Base-by-base conservation (phyloP, 2,329 filamentous ascomycete genomes). In the Colletotrichum viniferum region DNA sequence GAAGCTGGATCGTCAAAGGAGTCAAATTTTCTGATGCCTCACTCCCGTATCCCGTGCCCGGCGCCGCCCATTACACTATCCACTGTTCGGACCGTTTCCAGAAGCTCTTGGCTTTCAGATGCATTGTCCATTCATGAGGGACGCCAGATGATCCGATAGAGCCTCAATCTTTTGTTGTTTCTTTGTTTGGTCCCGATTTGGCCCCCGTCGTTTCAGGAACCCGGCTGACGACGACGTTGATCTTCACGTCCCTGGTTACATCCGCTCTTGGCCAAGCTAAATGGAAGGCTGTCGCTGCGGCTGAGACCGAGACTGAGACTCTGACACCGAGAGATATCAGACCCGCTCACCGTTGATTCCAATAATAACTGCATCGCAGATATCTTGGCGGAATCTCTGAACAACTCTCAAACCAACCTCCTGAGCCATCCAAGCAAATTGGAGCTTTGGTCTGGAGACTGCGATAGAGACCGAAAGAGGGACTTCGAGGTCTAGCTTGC, bases 1-100 rank as follows among this genome's bases (percentile, higher is more conserved):
- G 34, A 18, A 38, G 63, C 62, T 62, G 36, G 62, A 75, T 75
- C 73, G 43, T 67, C 63, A 65, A 71, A 65, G 58, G 60, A 71
- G 26, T 70, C 71, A 73, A 75, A 75, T 73, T 73, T 75, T 75
- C 69, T 75, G 58, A 67, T 73, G 69, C 73, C 26, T 73, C 69
- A 75, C 28, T 36, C 21, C 63, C 56, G 58, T 69, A 10, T 52
- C 43, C 43, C n/a, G 43, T 52, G 12, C 43, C 58, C 61, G 55
- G 58, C 68, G 43, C 62, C 58, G 24, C 30, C n/a, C 18, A 62
- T 12, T 21, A 30, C 52, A 16, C 43, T 43, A 63, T 63, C 69
- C 63, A 48, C 69, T 56, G 32, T 73, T 75, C 73, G 63, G 34
- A 75, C 32, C 32, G 63, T 64, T 68, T 75, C 34, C 56, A 75